phyloP scores from a whole-genome alignment of 2,329 filamentous ascomycete species.

The Dothideomycetes sp. region DNA sequence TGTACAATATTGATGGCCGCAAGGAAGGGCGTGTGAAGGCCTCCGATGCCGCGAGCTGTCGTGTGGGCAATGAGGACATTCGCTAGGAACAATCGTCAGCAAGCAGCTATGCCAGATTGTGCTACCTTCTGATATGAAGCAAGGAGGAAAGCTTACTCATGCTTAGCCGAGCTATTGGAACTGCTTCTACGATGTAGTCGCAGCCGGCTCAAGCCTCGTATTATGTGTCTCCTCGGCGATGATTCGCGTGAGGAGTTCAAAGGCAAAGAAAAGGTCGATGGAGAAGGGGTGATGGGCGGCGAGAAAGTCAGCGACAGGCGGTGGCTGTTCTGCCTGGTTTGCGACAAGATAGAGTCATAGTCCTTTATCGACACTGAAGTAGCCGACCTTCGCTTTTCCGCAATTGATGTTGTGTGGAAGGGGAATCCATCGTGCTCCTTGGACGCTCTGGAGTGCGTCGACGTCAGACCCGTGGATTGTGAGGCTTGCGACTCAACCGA shows the following conservation, averaged over 20 bases:
- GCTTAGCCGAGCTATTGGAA: conserved; percentile 16
- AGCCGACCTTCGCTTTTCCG: conserved; percentile 11
- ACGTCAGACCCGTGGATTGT: conserved; percentile 22
- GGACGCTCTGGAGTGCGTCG: conserved; percentile 21
- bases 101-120: background rate
- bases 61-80: conserved; percentile 22
- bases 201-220: conserved; percentile 22
- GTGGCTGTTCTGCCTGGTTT: conserved; percentile 13
- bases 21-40: conserved; percentile 21
- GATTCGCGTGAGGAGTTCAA: conserved; percentile 16
- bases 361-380: conserved; percentile 21
- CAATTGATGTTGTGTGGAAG: conserved; percentile 4
- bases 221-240: conserved; percentile 21
- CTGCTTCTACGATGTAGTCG: conserved; percentile 14
- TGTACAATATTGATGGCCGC: conserved; percentile 23
- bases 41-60: conserved; percentile 15
- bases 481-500: conserved; percentile 21
- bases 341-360: conserved; percentile 21
- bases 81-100: conserved; percentile 1
- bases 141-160: conserved; percentile 6
- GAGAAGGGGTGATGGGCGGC: conserved; percentile 17
- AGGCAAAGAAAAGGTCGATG: conserved; percentile 21
- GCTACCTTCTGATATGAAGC: too few species aligned
- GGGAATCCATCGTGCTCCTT: conserved; percentile 12
- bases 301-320: conserved; percentile 19